Base-by-base conservation (phyloP, 2,329 filamentous ascomycete species). In the Periconia digitata region DNA sequence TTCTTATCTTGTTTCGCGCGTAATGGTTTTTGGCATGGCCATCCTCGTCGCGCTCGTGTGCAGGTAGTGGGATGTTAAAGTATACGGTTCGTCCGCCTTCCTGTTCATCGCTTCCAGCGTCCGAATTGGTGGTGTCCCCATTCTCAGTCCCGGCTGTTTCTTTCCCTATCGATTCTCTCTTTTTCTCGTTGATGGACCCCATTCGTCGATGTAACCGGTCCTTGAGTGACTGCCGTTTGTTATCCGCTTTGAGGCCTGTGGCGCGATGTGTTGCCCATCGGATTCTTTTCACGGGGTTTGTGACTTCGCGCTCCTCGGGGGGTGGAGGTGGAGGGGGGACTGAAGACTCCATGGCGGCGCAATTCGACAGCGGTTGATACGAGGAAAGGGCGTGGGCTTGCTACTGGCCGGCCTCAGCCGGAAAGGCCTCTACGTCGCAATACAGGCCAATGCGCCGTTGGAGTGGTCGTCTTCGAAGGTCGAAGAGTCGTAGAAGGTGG, bases 261-360 rank as follows among this genome's bases (percentile, higher is more conserved):
- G 89, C 83, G 70, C 90, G 89, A 65, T 92, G 89, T n/a, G 94
- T 97, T 16, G 94, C 92, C 94, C 94, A 97, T 84, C 94, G 82
- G 72, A 94, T 85, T 67, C 92, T 82, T 69, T 92, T 90, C 18
- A 85, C 87, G 8, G 82, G 79, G 54, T 80, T 81, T 37, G 81
- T 81, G 50, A 80, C 74, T 60, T 83, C 77, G 58, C 73, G 79
- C 43, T 58, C 57, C 46, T 64, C 55, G 41, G 50, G 46, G 15
- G 51, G 48, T 32, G 50, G 50, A 45, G 47, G 50, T 10, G 39
- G 41, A 6, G 41, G 41, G n/a, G 29, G 29, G 18, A 20, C 51
- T 38, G 47, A 45, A 29, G 41, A 35, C 36, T 58, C 59, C 59
- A 73, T 72, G 43, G 55, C 58, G 44, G 55, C 58, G 47, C 35